Evolutionary conservation across 192 early-diverging fungal genomes (phyloP), one percentile per base, ranked within the genome.

Genomic region (Backusella australiensis): DNA sequence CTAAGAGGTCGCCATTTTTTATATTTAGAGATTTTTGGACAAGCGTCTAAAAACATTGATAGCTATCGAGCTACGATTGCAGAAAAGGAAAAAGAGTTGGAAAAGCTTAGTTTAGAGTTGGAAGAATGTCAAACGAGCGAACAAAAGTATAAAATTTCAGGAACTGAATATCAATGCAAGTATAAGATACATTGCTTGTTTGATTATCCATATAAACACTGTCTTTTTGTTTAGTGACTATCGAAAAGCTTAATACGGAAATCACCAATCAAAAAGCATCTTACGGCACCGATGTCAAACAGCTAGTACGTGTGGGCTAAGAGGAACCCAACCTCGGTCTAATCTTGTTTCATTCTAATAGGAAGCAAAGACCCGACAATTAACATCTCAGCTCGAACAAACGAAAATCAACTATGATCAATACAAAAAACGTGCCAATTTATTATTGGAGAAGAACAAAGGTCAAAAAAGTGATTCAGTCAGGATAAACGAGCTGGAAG

Each of bases 371-470:
- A 76, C 81, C 39, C 73, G 80, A 8, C 88, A 89, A 71, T 36
- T 83, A 35, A 82, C 77, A 42, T 38, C 74, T 17, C 88, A 89
- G 26, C 38, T 82, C 6, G 79, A 76, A n/a, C 86, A 86, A 46
- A 67, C 80, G 0, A 85, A 85, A 23, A 41, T 63, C 4, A 86
- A 90, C 68, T 90, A 85, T 80, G 85, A 90, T 34, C 85, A 87
- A 72, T 90, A 90, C 66, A 88, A 88, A 69, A 81, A 84, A 49
- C 79, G 89, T 2, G 89, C 89, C 0, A 83, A 86, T 73, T 32
- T 77, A 39, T 74, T 89, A 70, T 70, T 89, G 1, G 77, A 89
- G 59, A 77, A 89, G 74, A 76, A 38, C 39, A 35, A 67, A 23
- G 39, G 75, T 11, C 17, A 34, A 39, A 67, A 63, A 21, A 21